These are phyloP conservation scores for Tilletia indica DNA, from an alignment of 1,284 basidiomycete genomes.

Conservation along the genomic window DNA sequence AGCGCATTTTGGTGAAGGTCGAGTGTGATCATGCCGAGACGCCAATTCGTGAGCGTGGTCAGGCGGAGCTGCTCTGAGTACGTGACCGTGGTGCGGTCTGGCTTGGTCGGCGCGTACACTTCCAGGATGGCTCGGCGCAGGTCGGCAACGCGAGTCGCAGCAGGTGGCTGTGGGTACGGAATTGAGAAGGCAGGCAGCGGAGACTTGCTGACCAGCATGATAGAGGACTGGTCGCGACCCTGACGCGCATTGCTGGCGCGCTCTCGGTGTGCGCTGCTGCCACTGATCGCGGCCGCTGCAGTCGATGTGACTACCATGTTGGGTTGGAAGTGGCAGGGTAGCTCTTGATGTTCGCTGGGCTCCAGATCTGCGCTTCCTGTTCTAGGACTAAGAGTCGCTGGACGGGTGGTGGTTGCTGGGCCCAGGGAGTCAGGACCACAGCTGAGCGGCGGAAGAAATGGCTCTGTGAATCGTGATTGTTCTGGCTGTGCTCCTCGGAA, in stretches of 20 bases:
- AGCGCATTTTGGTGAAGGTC: slow-evolving; percentile 47
- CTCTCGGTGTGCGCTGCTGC: too few species aligned
- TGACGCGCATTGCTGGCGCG: background rate
- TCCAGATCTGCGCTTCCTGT: background rate
- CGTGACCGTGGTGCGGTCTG: slow-evolving; percentile 18
- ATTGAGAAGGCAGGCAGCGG: slow-evolving; percentile 48
- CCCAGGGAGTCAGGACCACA: too few species aligned
- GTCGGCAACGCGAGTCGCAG: slow-evolving; percentile 36
- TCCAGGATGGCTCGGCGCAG: slow-evolving; percentile 47
- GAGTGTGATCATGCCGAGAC: slow-evolving; percentile 50
- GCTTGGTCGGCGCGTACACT: slow-evolving; percentile 29
- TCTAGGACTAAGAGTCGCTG: background rate
- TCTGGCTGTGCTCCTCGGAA: too few species aligned
- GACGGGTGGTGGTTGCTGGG: background rate
- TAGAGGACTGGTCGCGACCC: slow-evolving; percentile 22
- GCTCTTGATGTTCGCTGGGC: background rate
- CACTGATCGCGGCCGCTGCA: too few species aligned
- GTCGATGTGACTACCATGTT: too few species aligned
- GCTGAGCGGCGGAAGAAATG: too few species aligned
- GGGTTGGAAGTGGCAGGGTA: too few species aligned
- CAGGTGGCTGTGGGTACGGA: slow-evolving; percentile 47
- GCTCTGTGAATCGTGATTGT: too few species aligned
- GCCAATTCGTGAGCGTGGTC: slow-evolving; percentile 51
- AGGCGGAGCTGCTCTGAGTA: slow-evolving; percentile 48
- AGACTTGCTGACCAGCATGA: slow-evolving; percentile 39